Evolutionary conservation across 768 basidiomycete species (phyloP).

Genomic region (Tephrocybe rancida): DNA sequence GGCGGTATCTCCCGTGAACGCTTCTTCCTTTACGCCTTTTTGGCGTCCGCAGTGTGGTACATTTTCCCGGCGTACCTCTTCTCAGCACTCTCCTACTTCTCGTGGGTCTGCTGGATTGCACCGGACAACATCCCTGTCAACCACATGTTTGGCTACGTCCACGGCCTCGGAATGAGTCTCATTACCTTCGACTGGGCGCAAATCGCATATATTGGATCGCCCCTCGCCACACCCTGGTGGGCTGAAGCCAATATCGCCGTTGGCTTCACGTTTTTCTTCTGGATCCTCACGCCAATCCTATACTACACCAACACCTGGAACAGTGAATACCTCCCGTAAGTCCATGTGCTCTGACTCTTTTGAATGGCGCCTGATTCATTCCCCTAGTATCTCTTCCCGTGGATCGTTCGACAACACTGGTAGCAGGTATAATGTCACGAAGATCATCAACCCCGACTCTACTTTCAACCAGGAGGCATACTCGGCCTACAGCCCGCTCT

Average conservation of each 20-base stretch:
- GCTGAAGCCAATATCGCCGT: conserved; percentile 69
- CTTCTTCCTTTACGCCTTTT: conserved; percentile 73
- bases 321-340: conserved; percentile 57
- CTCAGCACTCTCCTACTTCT: conserved; percentile 63
- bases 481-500: conserved; percentile 60
- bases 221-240: conserved; percentile 84
- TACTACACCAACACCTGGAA: conserved; percentile 73
- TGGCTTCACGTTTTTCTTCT: conserved; percentile 73
- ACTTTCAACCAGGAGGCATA: conserved; percentile 61
- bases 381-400: conserved; percentile 55
- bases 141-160: conserved; percentile 72
- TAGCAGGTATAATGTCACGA: conserved; percentile 53
- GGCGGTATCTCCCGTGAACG: conserved; percentile 74
- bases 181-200: conserved; percentile 85
- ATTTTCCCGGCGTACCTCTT: conserved; percentile 77
- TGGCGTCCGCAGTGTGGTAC: conserved; percentile 63
- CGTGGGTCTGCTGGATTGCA: conserved; percentile 64
- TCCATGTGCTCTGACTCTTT: conserved; percentile 5
- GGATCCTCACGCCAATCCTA: conserved; percentile 63
- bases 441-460: conserved; percentile 53
- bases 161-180: conserved; percentile 68
- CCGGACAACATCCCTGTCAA: conserved; percentile 72
- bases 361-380: conserved; percentile 13
- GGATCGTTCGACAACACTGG: conserved; percentile 70
- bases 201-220: conserved; percentile 69